Evolutionary conservation across 805 yeast genomes (phyloP), one percentile per base, ranked within the genome.

Genomic region (Cyberlindnera americana): DNA sequence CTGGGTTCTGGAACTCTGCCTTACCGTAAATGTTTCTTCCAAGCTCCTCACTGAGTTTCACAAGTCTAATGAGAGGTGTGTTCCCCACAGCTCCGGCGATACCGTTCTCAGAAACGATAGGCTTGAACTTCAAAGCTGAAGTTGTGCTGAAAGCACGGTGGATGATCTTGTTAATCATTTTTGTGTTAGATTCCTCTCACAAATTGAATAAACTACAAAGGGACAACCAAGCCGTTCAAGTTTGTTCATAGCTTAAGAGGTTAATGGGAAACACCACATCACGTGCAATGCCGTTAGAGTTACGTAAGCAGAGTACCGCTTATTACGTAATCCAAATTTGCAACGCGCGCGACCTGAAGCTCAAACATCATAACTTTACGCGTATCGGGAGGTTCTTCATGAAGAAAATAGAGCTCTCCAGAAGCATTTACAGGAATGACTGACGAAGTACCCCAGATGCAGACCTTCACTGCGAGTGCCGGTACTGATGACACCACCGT

Each of bases 1-100:
- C 96, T 3, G 96, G 96, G 62, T 88, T 88, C 82, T 83, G 83
- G 66, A 79, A 84, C 63, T 88, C 96, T 6, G 95, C 95, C 60
- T 90, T 90, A 29, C 86, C 97, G 58, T 78, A 89, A 47, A 90
- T 76, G 52, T 85, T 81, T 51, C 90, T 69, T 5, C 87, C 86
- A 3, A 77, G 60, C 49, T 74, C 73, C 17, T 72, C 64, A 27
- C 84, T 75, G 18, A 85, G 62, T 25, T 62, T 64, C 50, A 76
- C 73, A 33, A 85, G 68, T 47, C 73, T 73, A 48, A 90, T 67
- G 49, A 90, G 66, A 19, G 97, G 96, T 4, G 97, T 90, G 62
- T 88, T 88, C n/a, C 97, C 97, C 41, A 89, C 83, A 2, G 96
- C 95, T 23, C 78, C 88, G 3, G 82, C 74, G 41, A 90, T 69